Evolutionary conservation across 2,329 filamentous ascomycete genomes (phyloP).

Genomic region (Sordariomycetes sp.): DNA sequence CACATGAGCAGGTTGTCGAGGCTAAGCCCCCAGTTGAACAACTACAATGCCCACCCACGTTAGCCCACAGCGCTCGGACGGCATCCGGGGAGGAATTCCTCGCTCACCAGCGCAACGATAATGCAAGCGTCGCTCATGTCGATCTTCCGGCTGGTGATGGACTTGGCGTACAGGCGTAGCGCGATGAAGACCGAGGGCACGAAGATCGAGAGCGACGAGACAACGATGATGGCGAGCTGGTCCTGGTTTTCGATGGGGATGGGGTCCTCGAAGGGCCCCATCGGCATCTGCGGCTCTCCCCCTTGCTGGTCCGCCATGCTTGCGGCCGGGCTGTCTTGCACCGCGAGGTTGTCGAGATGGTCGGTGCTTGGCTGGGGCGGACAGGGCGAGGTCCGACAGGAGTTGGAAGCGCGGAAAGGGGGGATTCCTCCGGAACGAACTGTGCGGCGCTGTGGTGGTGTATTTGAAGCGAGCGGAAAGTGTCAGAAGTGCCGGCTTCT

Average conservation of each 20-base stretch:
- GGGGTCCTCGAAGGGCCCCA: conserved; percentile 2
- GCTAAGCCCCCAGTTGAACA: conserved; percentile 6
- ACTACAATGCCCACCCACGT: neutral
- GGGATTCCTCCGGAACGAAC: too few relatives aligned
- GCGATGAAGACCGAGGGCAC: conserved; percentile 3
- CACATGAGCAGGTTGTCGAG: conserved; percentile 5
- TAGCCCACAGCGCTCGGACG: neutral
- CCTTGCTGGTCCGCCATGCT: neutral
- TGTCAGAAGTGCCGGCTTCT: too few relatives aligned
- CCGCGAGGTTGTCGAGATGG: neutral
- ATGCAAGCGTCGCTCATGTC: conserved; percentile 6
- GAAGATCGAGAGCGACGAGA: conserved; percentile 4
- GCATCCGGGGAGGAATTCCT: neutral
- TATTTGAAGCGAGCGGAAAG: too few relatives aligned
- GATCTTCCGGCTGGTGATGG: neutral
- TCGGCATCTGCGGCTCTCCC: neutral
- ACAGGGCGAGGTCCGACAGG: neutral
- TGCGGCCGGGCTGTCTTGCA: neutral
- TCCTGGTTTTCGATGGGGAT: conserved; percentile 6
- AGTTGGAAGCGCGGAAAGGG: neutral
- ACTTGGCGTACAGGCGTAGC: conserved; percentile 1
- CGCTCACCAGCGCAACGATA: conserved; percentile 4
- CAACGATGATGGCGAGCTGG: conserved; percentile 4
- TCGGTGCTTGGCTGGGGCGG: neutral
- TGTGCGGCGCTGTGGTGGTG: too few relatives aligned